Conservation (phyloP, 2,329 filamentous ascomycete genomes). For the Didymella pinodella region DNA sequence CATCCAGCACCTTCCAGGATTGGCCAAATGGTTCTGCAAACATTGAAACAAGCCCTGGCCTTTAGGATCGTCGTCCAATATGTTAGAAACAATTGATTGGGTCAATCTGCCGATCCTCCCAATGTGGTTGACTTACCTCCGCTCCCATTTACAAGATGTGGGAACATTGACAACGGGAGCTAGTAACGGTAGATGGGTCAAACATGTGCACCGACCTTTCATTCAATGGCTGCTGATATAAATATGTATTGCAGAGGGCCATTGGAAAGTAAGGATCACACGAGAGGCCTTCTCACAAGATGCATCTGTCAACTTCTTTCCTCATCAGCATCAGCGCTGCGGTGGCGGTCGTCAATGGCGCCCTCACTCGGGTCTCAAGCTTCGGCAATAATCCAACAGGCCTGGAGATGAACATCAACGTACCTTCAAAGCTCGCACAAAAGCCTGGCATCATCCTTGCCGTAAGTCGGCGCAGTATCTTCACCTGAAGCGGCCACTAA, state of each 20-base stretch:
- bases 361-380: constrained; percentile 48
- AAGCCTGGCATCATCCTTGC: constrained; percentile 64
- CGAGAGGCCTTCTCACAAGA: background rate
- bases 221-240: background rate
- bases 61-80: background rate
- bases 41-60: background rate
- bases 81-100: background rate
- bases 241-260: background rate
- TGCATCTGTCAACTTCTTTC: constrained; percentile 17
- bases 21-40: background rate
- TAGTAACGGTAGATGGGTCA: background rate
- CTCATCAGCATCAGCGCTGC: constrained; percentile 9
- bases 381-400: constrained; percentile 56
- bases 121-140: background rate
- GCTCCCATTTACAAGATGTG: background rate
- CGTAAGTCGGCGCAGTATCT: constrained; percentile 48
- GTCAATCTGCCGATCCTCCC: background rate
- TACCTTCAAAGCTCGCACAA: constrained; percentile 53
- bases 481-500: background rate
- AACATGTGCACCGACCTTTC: background rate
- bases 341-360: constrained; percentile 23
- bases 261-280: background rate
- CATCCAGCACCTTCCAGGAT: background rate
- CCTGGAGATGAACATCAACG: constrained; percentile 62
- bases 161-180: background rate